Base-by-base conservation (phyloP, 2,329 filamentous ascomycete species). In the Aspergillus glaucus region DNA sequence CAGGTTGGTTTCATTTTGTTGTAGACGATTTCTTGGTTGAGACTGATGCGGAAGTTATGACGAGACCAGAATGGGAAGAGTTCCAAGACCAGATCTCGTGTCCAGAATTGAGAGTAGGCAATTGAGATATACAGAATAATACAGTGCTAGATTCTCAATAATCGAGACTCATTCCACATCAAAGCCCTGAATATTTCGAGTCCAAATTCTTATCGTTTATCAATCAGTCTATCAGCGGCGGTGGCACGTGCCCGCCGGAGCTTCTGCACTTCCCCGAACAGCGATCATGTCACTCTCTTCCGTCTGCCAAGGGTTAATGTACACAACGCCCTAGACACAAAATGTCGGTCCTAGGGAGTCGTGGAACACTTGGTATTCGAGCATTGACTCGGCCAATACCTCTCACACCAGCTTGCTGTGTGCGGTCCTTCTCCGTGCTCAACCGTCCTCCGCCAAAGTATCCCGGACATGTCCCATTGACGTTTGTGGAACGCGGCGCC, bases 381-480 rank as follows among this genome's bases (percentile, higher is more conserved):
- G 50, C 43, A 40, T 28, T 62, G 14, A 40, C 49, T 21, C 21
- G 37, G 10, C 32, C 50, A 15, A 43, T 44, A 8, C 26, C 54
- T 46, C 37, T 50, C 17, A 45, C 45, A 34, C 37, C 49, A 14
- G 47, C n/a, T 19, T 45, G 46, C 41, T 30, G 48, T 43, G 42
- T 60, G 37, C 75, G 80, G 53, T 64, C 68, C 30, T 95, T 96
- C 75, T 95, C 91, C 40, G 81, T 89, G 54, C 81, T 95, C 60
- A 87, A 87, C 68, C 87, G 93, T 6, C 92, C 92, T 45, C 79
- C 81, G 22, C 88, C 90, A 49, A 93, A 88, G 62, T 97, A 97
- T 73, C 84, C 87, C 1, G 89, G 90, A 69, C 93, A 98, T 80
- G 83, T 97, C 28, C 93, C 92, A 32, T 80, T 98, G 48, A 95